Base-by-base conservation (phyloP, 768 basidiomycete species). In the Termitomyces sp. region DNA sequence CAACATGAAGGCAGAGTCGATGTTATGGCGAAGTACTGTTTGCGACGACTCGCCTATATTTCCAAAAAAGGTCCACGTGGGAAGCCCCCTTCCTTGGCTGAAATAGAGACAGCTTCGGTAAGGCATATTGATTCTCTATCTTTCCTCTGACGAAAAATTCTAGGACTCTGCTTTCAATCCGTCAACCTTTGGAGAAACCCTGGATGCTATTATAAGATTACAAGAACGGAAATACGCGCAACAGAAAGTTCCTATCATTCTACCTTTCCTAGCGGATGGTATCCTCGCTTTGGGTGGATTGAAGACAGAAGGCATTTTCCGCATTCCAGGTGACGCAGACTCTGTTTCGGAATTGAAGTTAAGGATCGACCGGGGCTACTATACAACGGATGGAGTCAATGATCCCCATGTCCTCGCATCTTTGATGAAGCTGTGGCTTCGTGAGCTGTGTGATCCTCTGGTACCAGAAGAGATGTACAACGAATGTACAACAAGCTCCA, bases 111-210 rank as follows among this genome's bases (percentile, higher is more conserved):
- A 2, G 94, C 94, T 22, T 88, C 90, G 56, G 89, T 88, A 61
- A 63, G 83, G 74, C 44, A 22, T 57, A 32, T 16, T 47, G 46
- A 20, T 41, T 49, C 9, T 56, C 51, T 40, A 55, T 46, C n/a
- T 35, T 51, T 45, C 16, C 52, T 53, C 60, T 62, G 53, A 66
- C 55, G 36, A 32, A 38, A 13, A 56, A 10, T 32, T 50, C 52
- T 65, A 91, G 84, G 92, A 94, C 64, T 93, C 94, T 28, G 94
- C 95, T 8, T 98, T 97, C 74, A 90, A 94, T 62, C 93, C 94
- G 0, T 94, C 92, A 1, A 94, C 90, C 1, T 98, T 97, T 65
- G 93, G 94, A 14, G 93, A 95, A 74, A 87, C 91, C 0, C 77
- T 98, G 13, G 90, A 90, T 61, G 85, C 85, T 26, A 89, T 93